Evolutionary conservation across 495 filamentous ascomycete species (phyloP), one percentile per base, ranked within the genome.

Genomic region (Bacidia gigantensis): DNA sequence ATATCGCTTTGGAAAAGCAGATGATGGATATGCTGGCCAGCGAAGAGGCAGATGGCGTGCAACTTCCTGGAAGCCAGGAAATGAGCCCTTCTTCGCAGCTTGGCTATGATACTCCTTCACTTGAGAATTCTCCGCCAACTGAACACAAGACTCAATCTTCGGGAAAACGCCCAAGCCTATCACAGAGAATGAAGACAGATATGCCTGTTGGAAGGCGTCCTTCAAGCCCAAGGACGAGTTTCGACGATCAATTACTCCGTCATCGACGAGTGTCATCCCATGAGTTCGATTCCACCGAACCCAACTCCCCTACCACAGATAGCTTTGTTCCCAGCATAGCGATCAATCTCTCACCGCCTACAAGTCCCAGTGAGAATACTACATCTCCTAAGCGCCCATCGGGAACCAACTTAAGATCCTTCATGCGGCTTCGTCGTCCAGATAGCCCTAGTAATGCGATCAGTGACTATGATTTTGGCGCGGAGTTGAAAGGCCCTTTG

Each of bases 1-100:
- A 66, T 52, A 76, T 76, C 25, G 70, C 82, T 12, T 65, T 87
- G 5, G 79, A 80, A 51, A 81, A 78, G 57, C 81, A 83, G 54
- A 81, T 86, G 77, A 70, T 74, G 56, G 71, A 78, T n/a, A 73
- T 83, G 68, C 66, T 83, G 11, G 75, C 68, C 2, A 72, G 66
- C 35, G 79, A 80, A 56, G 64, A 65, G 20, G 56, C 61, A 21
- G 69, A 71, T 3, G 55, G 41, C 22, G 64, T 62, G 21, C 63
- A 68, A 47, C 52, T 55, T 18, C 52, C 57, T 29, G 55, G 55
- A 7, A 5, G 20, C 20, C 41, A n/a, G 14, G 20, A 44, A n/a
- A 26, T 17, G 26, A 3, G 5, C n/a, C 26, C 11, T 11, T 14
- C 17, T 3, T 20, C 9, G 26, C 24, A 35, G 17, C 22, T 3